These are phyloP conservation scores for Pythium biforme DNA, from an alignment of 352 stramenopile genomes.

Conservation along the genomic window DNA sequence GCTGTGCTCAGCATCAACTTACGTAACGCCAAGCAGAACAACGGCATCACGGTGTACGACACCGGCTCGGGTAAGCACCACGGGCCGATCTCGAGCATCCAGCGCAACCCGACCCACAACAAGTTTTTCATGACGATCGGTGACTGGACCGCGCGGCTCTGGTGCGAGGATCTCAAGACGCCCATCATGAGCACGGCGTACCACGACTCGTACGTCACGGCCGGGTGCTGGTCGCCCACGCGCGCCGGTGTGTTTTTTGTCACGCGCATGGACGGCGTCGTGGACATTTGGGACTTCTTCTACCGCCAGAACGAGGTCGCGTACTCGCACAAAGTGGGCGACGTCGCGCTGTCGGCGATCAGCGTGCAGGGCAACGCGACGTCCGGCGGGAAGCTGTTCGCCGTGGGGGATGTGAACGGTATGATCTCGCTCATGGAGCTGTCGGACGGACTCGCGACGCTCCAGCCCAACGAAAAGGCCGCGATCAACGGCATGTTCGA, in stretches of 20 bases:
- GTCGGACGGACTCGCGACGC: slow-evolving; percentile 89
- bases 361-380: slow-evolving; percentile 90
- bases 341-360: slow-evolving; percentile 90
- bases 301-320: slow-evolving; percentile 97
- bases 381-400: slow-evolving; percentile 91
- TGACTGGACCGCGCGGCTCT: slow-evolving; percentile 96
- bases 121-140: slow-evolving; percentile 98
- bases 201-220: slow-evolving; percentile 94
- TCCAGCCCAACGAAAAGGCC: slow-evolving; percentile 93
- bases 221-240: slow-evolving; percentile 96
- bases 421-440: slow-evolving; percentile 97
- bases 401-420: slow-evolving; percentile 94
- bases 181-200: slow-evolving; percentile 98
- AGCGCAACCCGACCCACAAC: slow-evolving; percentile 96
- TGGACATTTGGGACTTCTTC: slow-evolving; percentile 98
- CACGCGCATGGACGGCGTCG: slow-evolving; percentile 95
- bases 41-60: slow-evolving; percentile 96
- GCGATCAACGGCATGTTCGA: slow-evolving; percentile 97
- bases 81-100: slow-evolving; percentile 94
- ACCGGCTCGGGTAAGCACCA: slow-evolving; percentile 93
- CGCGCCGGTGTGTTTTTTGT: slow-evolving; percentile 96
- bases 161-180: slow-evolving; percentile 96
- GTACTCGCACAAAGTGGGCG: slow-evolving; percentile 97
- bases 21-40: slow-evolving; percentile 96
- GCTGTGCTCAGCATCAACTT: slow-evolving; percentile 95